Evolutionary conservation across 352 stramenopile species (phyloP).

Genomic region (Phytophthora vignae): DNA sequence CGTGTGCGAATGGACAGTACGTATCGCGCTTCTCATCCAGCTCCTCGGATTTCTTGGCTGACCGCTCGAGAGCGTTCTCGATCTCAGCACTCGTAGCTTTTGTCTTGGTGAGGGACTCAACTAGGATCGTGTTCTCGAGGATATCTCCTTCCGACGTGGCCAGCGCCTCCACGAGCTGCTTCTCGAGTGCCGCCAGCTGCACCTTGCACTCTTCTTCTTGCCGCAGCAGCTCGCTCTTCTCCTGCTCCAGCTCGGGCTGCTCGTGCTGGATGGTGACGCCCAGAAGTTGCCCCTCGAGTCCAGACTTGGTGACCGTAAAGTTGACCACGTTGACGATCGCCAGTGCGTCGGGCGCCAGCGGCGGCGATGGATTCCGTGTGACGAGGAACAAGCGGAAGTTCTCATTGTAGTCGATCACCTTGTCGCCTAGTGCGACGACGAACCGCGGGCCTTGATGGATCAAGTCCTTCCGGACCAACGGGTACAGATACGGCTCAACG

Average conservation of each 20-base stretch:
- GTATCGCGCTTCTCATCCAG: conserved; percentile 93
- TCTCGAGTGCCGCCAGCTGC: conserved; percentile 93
- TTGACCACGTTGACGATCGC: conserved; percentile 95
- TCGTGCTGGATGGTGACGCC: conserved; percentile 95
- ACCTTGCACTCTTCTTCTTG: conserved; percentile 97
- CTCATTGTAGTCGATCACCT: conserved; percentile 95
- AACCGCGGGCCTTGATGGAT: conserved; percentile 92
- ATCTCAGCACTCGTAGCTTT: conserved; percentile 95
- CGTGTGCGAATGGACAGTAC: conserved; percentile 90
- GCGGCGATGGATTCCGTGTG: conserved; percentile 91
- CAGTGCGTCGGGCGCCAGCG: conserved; percentile 87
- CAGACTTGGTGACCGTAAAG: conserved; percentile 95
- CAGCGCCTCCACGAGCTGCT: conserved; percentile 93
- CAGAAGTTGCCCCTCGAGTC: conserved; percentile 94
- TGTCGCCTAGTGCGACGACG: conserved; percentile 92
- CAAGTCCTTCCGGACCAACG: conserved; percentile 91
- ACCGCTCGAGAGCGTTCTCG: conserved; percentile 88
- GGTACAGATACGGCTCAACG: conserved; percentile 94
- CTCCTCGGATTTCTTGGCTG: conserved; percentile 89
- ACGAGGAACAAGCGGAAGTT: conserved; percentile 94
- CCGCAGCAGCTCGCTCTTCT: conserved; percentile 92
- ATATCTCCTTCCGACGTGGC: conserved; percentile 96
- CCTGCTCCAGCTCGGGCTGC: conserved; percentile 93
- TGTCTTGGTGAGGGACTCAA: conserved; percentile 94
- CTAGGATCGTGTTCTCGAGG: conserved; percentile 94